These are phyloP conservation scores for Gnetum montanum DNA, from an alignment of 75 land plant genomes.

Conservation along the genomic window DNA sequence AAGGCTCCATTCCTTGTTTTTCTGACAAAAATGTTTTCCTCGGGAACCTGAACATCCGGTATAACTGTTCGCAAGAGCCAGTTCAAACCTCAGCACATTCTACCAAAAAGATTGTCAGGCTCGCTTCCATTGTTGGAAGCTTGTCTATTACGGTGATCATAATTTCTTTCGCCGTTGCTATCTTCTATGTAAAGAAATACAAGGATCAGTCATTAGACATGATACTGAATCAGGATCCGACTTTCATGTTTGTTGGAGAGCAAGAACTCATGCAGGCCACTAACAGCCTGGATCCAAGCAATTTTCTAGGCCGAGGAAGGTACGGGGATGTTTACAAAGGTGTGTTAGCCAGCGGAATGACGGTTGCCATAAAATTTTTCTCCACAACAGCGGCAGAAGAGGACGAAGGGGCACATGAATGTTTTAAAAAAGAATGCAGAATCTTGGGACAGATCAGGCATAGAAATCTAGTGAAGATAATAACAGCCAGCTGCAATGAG, in stretches of 20 bases:
- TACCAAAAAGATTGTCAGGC: too few relatives aligned
- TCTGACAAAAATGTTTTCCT: slow-evolving; percentile 27
- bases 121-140: too few relatives aligned
- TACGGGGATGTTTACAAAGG: slow-evolving; percentile 34
- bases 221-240: too few relatives aligned
- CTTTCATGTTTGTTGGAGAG: too few relatives aligned
- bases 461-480: slow-evolving; percentile 9
- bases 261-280: slow-evolving; percentile 2
- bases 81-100: too few relatives aligned
- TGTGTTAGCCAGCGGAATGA: slow-evolving; percentile 7
- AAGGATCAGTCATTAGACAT: neutral
- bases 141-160: too few relatives aligned
- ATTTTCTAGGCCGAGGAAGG: slow-evolving; percentile 37
- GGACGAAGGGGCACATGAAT: neutral
- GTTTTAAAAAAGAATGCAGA: slow-evolving; percentile 2
- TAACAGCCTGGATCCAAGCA: slow-evolving; percentile 16
- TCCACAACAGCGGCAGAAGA: neutral
- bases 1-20: slow-evolving; percentile 30
- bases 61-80: too few relatives aligned
- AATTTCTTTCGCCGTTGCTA: neutral
- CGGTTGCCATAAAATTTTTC: slow-evolving; percentile 34
- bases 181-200: neutral
- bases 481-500: neutral
- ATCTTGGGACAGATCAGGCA: slow-evolving; percentile 10
- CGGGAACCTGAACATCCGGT: slow-evolving; percentile 28